Conservation (phyloP, 441 rosid genomes). For the Mallotus japonicus region DNA sequence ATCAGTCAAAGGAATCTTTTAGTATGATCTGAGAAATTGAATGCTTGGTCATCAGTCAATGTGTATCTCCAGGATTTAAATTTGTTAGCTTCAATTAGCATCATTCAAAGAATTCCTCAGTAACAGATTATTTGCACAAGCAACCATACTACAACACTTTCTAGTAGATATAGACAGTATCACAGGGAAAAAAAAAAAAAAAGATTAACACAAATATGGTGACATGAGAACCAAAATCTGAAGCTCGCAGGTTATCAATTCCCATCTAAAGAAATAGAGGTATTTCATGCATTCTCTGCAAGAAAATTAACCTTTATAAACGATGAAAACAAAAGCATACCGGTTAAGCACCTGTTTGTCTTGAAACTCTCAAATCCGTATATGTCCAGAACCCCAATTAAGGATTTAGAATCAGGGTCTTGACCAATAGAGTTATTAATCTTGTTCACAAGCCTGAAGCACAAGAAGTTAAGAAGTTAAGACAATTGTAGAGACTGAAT, state of each 20-base stretch:
- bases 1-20: neutral
- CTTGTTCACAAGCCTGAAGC: constrained; percentile 79
- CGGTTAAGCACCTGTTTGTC: constrained; percentile 99
- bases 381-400: constrained; percentile 77
- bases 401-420: constrained; percentile 73
- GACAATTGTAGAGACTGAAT: constrained; percentile 8
- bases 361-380: constrained; percentile 56
- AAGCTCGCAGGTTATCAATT: constrained; percentile 19
- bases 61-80: neutral
- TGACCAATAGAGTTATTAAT: constrained; percentile 90
- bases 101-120: neutral
- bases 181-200: neutral
- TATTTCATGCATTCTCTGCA: constrained; percentile 30
- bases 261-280: constrained; percentile 26
- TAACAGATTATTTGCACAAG: neutral
- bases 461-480: constrained; percentile 24
- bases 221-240: constrained; percentile 10
- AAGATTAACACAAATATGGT: neutral
- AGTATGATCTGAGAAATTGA: neutral
- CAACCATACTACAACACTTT: neutral
- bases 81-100: neutral
- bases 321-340: constrained; percentile 81
- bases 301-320: constrained; percentile 32
- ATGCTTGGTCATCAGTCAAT: neutral
- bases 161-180: neutral